These are phyloP conservation scores for Bipolaris sorokiniana DNA, from an alignment of 2,329 filamentous ascomycete species.

Conservation along the genomic window DNA sequence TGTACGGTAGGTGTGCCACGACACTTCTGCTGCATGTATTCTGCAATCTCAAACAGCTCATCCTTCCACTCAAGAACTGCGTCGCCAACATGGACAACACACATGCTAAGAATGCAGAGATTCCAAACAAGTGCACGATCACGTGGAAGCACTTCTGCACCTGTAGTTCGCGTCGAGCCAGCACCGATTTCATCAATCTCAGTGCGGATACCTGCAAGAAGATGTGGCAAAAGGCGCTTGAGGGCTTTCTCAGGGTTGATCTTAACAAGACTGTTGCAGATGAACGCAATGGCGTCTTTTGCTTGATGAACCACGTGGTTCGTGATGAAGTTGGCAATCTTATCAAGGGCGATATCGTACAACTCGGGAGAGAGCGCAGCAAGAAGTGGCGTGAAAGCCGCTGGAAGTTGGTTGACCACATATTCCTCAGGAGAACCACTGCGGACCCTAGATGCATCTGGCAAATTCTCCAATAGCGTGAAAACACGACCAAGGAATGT, in stretches of 20 bases:
- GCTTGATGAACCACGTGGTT: slow-evolving; percentile 97
- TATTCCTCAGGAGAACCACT: slow-evolving; percentile 95
- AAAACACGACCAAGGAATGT: slow-evolving; percentile 94
- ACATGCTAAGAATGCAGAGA: slow-evolving; percentile 96
- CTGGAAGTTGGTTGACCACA: slow-evolving; percentile 92
- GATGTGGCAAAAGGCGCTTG: slow-evolving; percentile 86
- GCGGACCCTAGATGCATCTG: slow-evolving; percentile 84
- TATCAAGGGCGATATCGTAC: slow-evolving; percentile 89
- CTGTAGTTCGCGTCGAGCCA: slow-evolving; percentile 90
- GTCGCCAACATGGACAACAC: slow-evolving; percentile 91
- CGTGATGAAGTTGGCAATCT: slow-evolving; percentile 88
- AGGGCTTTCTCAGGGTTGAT: slow-evolving; percentile 93
- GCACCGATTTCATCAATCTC: slow-evolving; percentile 98
- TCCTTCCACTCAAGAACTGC: slow-evolving; percentile 88
- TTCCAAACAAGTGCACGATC: slow-evolving; percentile 96
- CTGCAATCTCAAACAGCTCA: slow-evolving; percentile 86
- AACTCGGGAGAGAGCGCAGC: slow-evolving; percentile 90
- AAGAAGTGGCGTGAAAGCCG: slow-evolving; percentile 87
- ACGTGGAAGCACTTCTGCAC: slow-evolving; percentile 88
- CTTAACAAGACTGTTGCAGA: slow-evolving; percentile 94
- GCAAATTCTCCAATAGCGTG: slow-evolving; percentile 91
- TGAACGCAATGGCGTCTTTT: slow-evolving; percentile 97
- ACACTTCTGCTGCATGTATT: slow-evolving; percentile 97
- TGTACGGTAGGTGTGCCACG: slow-evolving; percentile 93
- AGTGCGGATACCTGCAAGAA: slow-evolving; percentile 89